A percentile compares a stretch with the other conserved stretches of the same genome.
Evolutionary conservation across 2,329 filamentous ascomycete genomes (phyloP).

Genomic region (Metarhizium guizhouense): DNA sequence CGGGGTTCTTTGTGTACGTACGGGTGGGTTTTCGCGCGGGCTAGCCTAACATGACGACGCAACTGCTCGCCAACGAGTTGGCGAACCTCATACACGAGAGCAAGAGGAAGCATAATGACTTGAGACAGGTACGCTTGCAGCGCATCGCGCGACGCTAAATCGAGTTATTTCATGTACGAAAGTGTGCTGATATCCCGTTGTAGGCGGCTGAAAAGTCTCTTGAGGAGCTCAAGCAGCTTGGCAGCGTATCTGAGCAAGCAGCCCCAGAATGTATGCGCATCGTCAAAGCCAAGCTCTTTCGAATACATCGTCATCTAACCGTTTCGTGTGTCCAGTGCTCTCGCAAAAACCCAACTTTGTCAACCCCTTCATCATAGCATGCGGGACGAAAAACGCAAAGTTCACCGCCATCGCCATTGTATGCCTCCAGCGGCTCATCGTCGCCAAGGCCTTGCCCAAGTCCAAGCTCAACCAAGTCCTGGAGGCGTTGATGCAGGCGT

Average conservation of each 20-base stretch:
- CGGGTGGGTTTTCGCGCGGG: slow-evolving; percentile 14
- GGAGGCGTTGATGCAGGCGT: slow-evolving; percentile 78
- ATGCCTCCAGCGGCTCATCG: slow-evolving; percentile 81
- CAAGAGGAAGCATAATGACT: slow-evolving; percentile 85
- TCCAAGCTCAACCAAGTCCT: slow-evolving; percentile 78
- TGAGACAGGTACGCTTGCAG: slow-evolving; percentile 55
- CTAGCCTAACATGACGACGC: slow-evolving; percentile 67
- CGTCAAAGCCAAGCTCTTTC: slow-evolving; percentile 5
- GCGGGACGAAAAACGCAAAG: slow-evolving; percentile 80
- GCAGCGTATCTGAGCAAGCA: slow-evolving; percentile 26
- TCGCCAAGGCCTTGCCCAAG: slow-evolving; percentile 69
- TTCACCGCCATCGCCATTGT: slow-evolving; percentile 81
- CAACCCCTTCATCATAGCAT: slow-evolving; percentile 90
- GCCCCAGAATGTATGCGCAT: slow-evolving; percentile 25
- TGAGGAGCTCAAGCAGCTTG: slow-evolving; percentile 64
- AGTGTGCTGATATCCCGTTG: background rate
- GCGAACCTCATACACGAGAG: slow-evolving; percentile 89
- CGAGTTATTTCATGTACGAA: background rate
- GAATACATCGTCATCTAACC: slow-evolving; percentile 12
- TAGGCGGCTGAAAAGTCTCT: slow-evolving; percentile 90
- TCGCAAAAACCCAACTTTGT: slow-evolving; percentile 74
- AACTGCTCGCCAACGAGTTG: slow-evolving; percentile 81
- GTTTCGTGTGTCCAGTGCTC: slow-evolving; percentile 55
- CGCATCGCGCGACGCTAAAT: background rate
- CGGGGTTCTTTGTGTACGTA: slow-evolving; percentile 13